Evolutionary conservation across 1,284 basidiomycete genomes (phyloP).

Genomic region (Coniferiporia sulphurascens): DNA sequence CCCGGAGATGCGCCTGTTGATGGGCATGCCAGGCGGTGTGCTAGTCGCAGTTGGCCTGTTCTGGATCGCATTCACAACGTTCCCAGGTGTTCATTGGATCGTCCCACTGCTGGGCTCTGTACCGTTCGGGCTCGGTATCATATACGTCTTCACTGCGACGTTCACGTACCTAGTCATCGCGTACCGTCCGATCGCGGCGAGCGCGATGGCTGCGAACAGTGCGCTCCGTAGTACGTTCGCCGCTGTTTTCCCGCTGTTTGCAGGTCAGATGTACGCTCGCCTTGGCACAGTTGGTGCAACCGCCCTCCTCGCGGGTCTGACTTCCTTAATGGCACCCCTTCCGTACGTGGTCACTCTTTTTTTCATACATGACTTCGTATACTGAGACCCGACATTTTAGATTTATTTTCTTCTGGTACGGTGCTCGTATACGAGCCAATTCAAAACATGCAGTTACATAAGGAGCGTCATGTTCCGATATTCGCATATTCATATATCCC

Average conservation of each 20-base stretch:
- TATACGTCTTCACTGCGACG: conserved; percentile 60
- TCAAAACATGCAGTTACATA: conserved; percentile 31
- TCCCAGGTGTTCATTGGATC: conserved; percentile 66
- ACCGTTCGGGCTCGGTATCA: conserved; percentile 55
- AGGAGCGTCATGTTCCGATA: neutral
- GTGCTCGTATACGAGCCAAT: conserved; percentile 33
- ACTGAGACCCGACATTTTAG: conserved; percentile 19
- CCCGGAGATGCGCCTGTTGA: conserved; percentile 64
- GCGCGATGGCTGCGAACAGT: conserved; percentile 71
- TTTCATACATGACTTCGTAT: too few species aligned
- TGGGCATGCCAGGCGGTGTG: conserved; percentile 65
- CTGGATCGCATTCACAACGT: conserved; percentile 72
- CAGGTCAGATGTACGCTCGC: conserved; percentile 48
- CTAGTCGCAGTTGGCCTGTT: conserved; percentile 66
- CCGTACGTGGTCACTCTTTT: conserved; percentile 43
- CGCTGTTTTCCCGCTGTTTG: conserved; percentile 70
- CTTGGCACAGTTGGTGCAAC: conserved; percentile 74
- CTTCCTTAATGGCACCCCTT: conserved; percentile 63
- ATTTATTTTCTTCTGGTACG: conserved; percentile 38
- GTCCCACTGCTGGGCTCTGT: conserved; percentile 60
- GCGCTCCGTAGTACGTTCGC: conserved; percentile 65
- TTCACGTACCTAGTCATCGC: conserved; percentile 72
- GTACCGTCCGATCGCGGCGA: conserved; percentile 74
- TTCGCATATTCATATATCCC: neutral
- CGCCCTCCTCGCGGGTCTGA: conserved; percentile 69